Evolutionary conservation across 140 eudicot species (phyloP).

Genomic region (Anethum foeniculum): DNA sequence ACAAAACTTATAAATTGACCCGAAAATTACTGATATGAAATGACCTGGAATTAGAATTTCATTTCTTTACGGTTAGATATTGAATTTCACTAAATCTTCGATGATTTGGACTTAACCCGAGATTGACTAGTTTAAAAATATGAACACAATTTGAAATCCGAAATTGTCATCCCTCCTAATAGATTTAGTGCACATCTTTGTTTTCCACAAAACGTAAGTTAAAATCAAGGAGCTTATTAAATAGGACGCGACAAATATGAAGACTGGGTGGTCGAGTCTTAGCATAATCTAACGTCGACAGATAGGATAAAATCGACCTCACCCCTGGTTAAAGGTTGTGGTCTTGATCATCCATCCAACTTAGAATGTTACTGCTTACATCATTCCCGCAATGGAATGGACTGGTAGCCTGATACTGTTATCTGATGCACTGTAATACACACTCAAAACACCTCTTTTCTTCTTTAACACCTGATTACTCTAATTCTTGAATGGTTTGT

Average conservation of each 20-base stretch:
- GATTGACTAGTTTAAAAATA: too few relatives aligned
- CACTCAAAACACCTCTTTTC: not conserved
- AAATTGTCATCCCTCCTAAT: too few relatives aligned
- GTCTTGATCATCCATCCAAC: not conserved
- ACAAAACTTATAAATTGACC: too few relatives aligned
- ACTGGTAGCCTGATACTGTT: not conserved
- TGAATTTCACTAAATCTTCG: too few relatives aligned
- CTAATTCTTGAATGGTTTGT: not conserved
- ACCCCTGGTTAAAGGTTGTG: not conserved
- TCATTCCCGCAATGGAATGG: not conserved
- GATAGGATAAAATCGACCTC: not conserved
- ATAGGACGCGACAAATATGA: not conserved
- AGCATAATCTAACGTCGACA: not conserved
- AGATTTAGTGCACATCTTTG: not conserved
- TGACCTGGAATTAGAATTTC: too few relatives aligned
- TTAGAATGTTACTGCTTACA: not conserved
- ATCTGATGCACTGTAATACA: too few relatives aligned
- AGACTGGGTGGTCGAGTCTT: not conserved
- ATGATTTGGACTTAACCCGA: too few relatives aligned
- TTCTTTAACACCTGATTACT: not conserved
- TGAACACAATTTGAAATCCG: too few relatives aligned
- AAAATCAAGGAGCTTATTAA: not conserved
- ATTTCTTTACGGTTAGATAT: too few relatives aligned
- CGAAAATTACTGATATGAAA: too few relatives aligned
- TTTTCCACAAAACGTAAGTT: not conserved